Evolutionary conservation across 202 grass and related monocot species (phyloP), one percentile per base, ranked within the genome.

Genomic region (Schoenoplectus triqueter): DNA sequence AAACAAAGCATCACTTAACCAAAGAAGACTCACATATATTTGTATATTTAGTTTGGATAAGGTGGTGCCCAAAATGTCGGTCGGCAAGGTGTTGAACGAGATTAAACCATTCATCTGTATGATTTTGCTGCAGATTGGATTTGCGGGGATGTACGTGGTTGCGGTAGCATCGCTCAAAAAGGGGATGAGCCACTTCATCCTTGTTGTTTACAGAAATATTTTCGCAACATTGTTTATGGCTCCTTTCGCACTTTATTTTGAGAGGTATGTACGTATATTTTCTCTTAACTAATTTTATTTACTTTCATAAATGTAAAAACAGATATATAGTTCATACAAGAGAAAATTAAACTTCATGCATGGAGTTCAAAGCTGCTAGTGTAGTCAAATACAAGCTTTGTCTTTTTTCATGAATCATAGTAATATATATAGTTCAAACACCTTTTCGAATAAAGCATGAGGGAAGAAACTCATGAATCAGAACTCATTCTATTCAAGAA

Each of bases 121-220:
- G 95, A 80, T 95, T 57, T 89, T 98, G 80, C 88, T 98, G 46
- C 95, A 98, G 87, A 70, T 95, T 13, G 92, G 95, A 8, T 98
- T 92, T 66, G 89, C 91, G 1, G 95, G 95, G 75, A 95, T 98
- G 95, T 98, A 90, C 76, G 62, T 98, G 40, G 83, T 98, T 5
- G 64, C 91, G 45, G 88, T 95, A 47, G 85, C 89, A 0, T 90
- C 91, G 7, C 72, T 98, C 67, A 98, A 95, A 88, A 85, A 85
- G 52, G 95, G 95, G 50, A 88, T 98, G 88, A 93, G 80, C 87
- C 95, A 98, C 54, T 98, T 89, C 82, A 93, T 98, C 10, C 92
- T 98, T 52, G 95, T 98, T 18, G 95, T 92, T 1, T 98, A 98
- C 72, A 91, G 95, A 6, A 98, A 93, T 62, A 19, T 91, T 66